Conservation (phyloP, 805 yeast genomes). For the Jamesozyma jinghongensis region DNA sequence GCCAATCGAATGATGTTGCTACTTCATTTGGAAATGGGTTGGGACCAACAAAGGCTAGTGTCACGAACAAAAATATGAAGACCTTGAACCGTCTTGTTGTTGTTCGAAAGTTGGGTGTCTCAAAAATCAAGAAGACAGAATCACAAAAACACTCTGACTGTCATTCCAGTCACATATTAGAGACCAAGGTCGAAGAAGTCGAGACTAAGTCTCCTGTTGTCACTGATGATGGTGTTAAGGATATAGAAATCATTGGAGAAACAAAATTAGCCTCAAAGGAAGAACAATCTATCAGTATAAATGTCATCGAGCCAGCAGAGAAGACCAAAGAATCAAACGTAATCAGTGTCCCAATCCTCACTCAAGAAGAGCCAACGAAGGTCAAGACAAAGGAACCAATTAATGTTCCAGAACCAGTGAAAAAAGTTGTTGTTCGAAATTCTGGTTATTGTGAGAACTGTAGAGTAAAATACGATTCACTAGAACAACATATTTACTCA, state of each 20-base stretch:
- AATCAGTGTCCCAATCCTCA: no score
- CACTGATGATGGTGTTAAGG: background rate
- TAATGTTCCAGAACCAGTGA: background rate
- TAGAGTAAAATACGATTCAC: constrained; percentile 68
- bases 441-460: constrained; percentile 94
- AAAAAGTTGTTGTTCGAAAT: constrained; percentile 19
- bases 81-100: constrained; percentile 26
- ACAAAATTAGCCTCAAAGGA: background rate
- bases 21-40: constrained; percentile 29
- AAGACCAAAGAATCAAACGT: no score
- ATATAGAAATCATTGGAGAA: background rate
- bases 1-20: constrained; percentile 30
- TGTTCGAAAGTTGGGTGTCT: constrained; percentile 25
- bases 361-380: background rate
- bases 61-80: constrained; percentile 25
- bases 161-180: background rate
- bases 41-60: constrained; percentile 30
- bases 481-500: constrained; percentile 64
- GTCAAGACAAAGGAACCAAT: background rate
- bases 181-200: background rate
- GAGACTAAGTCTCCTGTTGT: background rate
- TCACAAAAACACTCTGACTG: background rate
- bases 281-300: background rate
- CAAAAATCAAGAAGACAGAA: constrained; percentile 14
- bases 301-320: background rate